phyloP scores from a whole-genome alignment of 371 early-diverging fungal species.

The Synchytrium microbalum region DNA sequence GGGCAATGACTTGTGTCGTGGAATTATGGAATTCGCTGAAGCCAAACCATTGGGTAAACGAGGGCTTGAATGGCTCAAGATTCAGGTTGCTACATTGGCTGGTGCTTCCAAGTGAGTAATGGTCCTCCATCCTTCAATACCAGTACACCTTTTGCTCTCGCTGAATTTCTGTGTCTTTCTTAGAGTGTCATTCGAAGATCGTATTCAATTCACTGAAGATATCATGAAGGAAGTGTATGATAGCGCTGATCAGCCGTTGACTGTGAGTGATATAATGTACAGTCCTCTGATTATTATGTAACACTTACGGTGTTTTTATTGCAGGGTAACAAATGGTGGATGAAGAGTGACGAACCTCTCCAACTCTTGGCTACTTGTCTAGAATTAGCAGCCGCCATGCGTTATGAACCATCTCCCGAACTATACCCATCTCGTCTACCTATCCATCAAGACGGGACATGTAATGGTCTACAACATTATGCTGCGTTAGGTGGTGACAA shows the following conservation, averaged over 20 bases:
- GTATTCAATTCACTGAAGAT: conserved; percentile 64
- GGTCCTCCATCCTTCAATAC: not conserved
- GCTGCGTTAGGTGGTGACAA: conserved; percentile 95
- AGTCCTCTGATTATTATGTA: too few species aligned
- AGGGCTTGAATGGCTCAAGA: conserved; percentile 90
- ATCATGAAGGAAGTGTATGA: conserved; percentile 71
- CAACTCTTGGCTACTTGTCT: conserved; percentile 87
- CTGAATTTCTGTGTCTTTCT: not conserved
- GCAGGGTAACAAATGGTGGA: conserved; percentile 83
- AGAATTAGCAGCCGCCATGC: conserved; percentile 72
- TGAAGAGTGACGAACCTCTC: conserved; percentile 87
- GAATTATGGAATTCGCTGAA: conserved; percentile 75
- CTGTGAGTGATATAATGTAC: conserved; percentile 16
- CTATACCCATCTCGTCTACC: conserved; percentile 68
- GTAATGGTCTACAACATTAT: conserved; percentile 98
- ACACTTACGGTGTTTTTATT: conserved; percentile 24
- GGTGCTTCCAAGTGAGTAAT: conserved; percentile 79
- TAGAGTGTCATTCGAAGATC: conserved; percentile 67
- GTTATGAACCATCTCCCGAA: conserved; percentile 58
- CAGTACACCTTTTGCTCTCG: not conserved
- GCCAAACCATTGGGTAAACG: conserved; percentile 76
- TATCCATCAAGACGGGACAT: conserved; percentile 97
- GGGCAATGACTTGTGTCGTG: conserved; percentile 93
- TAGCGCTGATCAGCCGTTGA: conserved; percentile 50
- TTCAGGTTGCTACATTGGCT: conserved; percentile 89